Evolutionary conservation across 495 filamentous ascomycete genomes (phyloP).

Genomic region (Podospora bellae-mahoneyi): DNA sequence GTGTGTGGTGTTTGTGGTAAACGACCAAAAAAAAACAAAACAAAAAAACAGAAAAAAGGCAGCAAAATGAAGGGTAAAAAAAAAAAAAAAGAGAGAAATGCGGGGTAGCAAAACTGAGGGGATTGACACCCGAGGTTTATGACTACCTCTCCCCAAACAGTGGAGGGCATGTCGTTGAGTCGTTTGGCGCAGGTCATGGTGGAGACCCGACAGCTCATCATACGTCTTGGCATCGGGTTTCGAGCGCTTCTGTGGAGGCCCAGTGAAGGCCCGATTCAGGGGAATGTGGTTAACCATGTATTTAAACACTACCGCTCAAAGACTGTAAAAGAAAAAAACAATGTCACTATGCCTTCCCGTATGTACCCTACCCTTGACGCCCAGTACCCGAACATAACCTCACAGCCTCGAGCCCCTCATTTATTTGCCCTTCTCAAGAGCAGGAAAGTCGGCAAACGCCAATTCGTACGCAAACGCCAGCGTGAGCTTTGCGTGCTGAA

Average conservation of each 20-base stretch:
- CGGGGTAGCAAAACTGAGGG: neutral
- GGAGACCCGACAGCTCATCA: neutral
- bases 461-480: conserved; percentile 87
- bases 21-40: neutral
- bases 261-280: neutral
- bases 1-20: neutral
- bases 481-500: conserved; percentile 92
- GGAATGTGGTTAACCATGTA: neutral
- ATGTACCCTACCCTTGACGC: conserved; percentile 8
- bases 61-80: neutral
- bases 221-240: neutral
- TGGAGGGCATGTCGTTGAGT: neutral
- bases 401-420: conserved; percentile 10
- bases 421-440: conserved; percentile 31
- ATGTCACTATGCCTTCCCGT: neutral
- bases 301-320: neutral
- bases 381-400: neutral
- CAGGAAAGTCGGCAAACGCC: conserved; percentile 59
- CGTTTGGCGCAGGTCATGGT: neutral
- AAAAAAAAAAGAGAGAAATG: neutral
- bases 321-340: neutral
- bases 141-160: neutral
- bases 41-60: neutral
- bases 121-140: neutral
- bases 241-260: neutral